Percentiles rank a stretch among this genome's conserved stretches.
phyloP scores from a whole-genome alignment of 148 eudicot genomes.

The Tetragonia tetragonoides region DNA sequence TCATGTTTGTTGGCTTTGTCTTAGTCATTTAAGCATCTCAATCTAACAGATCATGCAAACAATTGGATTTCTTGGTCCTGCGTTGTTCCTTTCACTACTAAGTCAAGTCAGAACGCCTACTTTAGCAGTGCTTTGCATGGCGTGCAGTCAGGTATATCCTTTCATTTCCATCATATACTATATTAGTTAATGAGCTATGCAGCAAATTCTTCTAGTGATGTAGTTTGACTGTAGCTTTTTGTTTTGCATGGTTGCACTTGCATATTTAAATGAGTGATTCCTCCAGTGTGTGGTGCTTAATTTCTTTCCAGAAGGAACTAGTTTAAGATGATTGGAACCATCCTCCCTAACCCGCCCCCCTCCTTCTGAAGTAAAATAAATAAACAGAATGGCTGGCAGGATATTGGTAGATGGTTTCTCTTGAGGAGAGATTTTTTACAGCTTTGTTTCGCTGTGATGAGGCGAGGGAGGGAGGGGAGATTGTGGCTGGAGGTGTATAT shows the following conservation, averaged over 20 bases:
- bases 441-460: no score
- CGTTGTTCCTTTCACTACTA: constrained; percentile 82
- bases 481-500: no score
- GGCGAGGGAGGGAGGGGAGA: no score
- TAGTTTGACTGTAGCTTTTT: no score
- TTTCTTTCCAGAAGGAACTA: neutral
- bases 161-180: neutral
- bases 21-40: constrained; percentile 6
- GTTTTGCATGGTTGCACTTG: no score
- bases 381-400: neutral
- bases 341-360: neutral
- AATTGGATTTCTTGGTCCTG: constrained; percentile 93
- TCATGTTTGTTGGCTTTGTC: neutral
- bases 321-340: neutral
- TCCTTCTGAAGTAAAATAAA: neutral
- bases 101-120: constrained; percentile 82
- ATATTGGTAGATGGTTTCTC: neutral
- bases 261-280: no score
- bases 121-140: constrained; percentile 91
- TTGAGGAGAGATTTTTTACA: no score
- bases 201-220: no score
- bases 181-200: neutral
- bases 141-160: constrained; percentile 85
- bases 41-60: constrained; percentile 90
- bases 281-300: no score